phyloP scores from a whole-genome alignment of 164 flowering plant genomes.

The Magnolia changhungtana region DNA sequence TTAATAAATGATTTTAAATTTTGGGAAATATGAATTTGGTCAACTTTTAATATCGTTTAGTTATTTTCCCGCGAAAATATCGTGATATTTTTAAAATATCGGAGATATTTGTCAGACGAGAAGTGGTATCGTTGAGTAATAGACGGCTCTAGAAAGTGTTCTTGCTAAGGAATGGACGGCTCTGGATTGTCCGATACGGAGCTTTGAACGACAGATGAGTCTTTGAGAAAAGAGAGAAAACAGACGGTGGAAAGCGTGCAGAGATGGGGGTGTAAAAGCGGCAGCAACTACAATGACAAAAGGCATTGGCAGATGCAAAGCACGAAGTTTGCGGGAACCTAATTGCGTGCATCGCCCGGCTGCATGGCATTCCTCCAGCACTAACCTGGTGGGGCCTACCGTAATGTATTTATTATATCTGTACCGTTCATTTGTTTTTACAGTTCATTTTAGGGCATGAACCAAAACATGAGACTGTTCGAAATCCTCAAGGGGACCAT shows the following conservation, averaged over 20 bases:
- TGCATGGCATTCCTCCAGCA: too few relatives aligned
- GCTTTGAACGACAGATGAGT: conserved; percentile 5
- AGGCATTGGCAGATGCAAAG: conserved; percentile 17
- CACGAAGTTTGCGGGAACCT: not conserved
- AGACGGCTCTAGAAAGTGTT: not conserved
- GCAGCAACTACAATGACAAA: conserved; percentile 9
- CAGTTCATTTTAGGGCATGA: too few relatives aligned
- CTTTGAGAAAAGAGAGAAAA: not conserved
- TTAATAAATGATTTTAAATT: too few relatives aligned
- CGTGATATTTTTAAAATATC: too few relatives aligned
- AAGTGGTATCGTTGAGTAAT: not conserved
- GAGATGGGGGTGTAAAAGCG: not conserved
- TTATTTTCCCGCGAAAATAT: too few relatives aligned
- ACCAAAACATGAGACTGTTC: too few relatives aligned
- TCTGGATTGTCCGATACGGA: conserved; percentile 1
- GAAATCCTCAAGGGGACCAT: too few relatives aligned
- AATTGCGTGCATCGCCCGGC: too few relatives aligned
- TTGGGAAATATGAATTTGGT: too few relatives aligned
- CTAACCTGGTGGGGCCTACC: too few relatives aligned
- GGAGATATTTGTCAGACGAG: too few relatives aligned
- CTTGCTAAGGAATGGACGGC: not conserved
- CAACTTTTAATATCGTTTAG: too few relatives aligned
- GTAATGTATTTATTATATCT: not conserved
- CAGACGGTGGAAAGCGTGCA: conserved; percentile 12
- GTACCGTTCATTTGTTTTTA: not conserved